phyloP scores from a whole-genome alignment of 768 basidiomycete species.

The Rhizopogon rudus region DNA sequence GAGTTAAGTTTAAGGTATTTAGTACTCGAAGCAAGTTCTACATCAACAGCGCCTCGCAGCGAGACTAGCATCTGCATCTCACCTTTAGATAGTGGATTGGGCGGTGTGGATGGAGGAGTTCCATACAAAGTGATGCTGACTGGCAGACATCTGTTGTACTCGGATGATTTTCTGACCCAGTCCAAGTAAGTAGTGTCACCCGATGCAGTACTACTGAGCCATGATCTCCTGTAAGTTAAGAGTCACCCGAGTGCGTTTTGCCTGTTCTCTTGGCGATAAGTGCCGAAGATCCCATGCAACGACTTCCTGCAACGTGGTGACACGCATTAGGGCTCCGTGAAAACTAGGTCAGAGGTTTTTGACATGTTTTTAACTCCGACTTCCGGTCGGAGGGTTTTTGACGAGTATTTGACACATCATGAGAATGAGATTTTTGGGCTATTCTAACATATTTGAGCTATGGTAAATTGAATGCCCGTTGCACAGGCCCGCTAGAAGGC shows the following conservation, averaged over 20 bases:
- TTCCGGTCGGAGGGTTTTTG: no score
- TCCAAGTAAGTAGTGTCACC: not conserved
- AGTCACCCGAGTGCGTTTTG: not conserved
- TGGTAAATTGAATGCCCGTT: no score
- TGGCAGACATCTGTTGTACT: not conserved
- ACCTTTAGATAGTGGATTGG: not conserved
- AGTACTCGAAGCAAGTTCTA: not conserved
- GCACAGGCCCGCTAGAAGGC: no score
- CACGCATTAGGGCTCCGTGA: not conserved
- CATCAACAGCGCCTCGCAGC: not conserved
- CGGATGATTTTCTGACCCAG: not conserved
- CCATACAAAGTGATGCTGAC: not conserved
- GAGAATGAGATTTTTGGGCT: no score
- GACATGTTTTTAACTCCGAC: no score
- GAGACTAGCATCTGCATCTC: not conserved
- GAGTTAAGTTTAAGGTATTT: not conserved
- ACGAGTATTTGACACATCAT: no score
- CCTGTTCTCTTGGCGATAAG: not conserved
- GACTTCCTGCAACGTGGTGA: slow-evolving; percentile 1
- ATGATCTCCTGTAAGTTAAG: not conserved
- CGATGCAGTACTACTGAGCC: not conserved
- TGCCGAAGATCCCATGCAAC: slow-evolving; percentile 1
- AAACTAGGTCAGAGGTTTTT: no score
- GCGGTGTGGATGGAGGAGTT: not conserved
- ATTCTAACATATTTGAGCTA: no score